These are phyloP conservation scores for Pseudocercospora crystallina DNA, from an alignment of 2,329 filamentous ascomycete genomes.

Conservation along the genomic window DNA sequence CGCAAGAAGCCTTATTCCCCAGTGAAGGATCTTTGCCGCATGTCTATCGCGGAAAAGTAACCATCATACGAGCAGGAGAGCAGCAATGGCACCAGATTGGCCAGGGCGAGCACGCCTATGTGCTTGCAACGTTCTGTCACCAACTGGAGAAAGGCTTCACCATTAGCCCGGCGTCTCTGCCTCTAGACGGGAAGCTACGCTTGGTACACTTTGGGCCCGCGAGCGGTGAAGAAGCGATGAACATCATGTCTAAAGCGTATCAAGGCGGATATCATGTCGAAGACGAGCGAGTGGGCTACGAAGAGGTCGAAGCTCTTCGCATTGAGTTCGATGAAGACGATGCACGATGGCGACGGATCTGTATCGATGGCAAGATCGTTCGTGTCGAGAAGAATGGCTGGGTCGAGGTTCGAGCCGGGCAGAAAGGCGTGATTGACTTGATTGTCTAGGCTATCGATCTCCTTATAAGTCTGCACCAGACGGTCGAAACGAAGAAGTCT, in stretches of 20 bases:
- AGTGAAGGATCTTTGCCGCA: constrained; percentile 55
- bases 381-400: constrained; percentile 68
- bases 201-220: constrained; percentile 74
- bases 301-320: constrained; percentile 64
- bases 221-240: constrained; percentile 66
- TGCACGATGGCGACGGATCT: constrained; percentile 78
- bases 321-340: constrained; percentile 69
- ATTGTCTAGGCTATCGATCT: constrained; percentile 8
- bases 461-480: background rate
- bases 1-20: constrained; percentile 68
- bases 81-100: constrained; percentile 36
- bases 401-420: constrained; percentile 62
- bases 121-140: constrained; percentile 73
- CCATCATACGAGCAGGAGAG: constrained; percentile 35
- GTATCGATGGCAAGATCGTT: constrained; percentile 88
- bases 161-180: constrained; percentile 72
- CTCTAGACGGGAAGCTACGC: constrained; percentile 68
- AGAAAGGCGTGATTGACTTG: constrained; percentile 40
- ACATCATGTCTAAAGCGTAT: constrained; percentile 68
- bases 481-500: too few relatives aligned
- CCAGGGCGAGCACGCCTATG: constrained; percentile 65
- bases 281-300: constrained; percentile 65
- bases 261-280: constrained; percentile 56
- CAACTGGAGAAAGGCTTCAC: constrained; percentile 79
- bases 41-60: constrained; percentile 56